Evolutionary conservation across 768 basidiomycete species (phyloP).

Genomic region (Serendipita sp.): DNA sequence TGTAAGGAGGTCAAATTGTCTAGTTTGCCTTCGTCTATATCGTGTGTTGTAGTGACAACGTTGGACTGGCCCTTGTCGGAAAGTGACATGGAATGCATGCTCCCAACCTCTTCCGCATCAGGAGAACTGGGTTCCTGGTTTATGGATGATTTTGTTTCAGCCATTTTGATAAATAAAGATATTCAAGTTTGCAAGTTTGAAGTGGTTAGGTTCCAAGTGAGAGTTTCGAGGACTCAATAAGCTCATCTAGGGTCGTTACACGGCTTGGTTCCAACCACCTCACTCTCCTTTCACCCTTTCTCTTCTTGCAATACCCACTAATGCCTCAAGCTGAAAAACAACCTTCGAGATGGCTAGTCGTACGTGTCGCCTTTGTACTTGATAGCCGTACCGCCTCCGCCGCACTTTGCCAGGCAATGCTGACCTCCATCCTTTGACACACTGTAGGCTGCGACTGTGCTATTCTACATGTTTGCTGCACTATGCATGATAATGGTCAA

Average conservation of each 20-base stretch:
- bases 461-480: conserved; percentile 24
- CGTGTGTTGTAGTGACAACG: too few relatives aligned
- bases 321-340: conserved; percentile 1
- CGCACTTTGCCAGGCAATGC: background rate
- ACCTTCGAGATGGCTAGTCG: conserved; percentile 1
- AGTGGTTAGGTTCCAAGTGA: background rate
- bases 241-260: background rate
- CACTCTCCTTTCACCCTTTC: conserved; percentile 4
- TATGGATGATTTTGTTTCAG: background rate
- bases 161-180: background rate
- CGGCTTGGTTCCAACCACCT: background rate
- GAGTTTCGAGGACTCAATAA: background rate
- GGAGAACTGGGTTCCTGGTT: background rate
- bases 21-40: background rate
- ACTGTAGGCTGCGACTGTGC: conserved; percentile 1
- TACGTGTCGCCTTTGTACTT: background rate
- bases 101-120: background rate
- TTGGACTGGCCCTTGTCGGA: background rate
- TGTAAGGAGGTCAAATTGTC: background rate
- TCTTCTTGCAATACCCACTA: background rate
- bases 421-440: background rate
- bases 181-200: background rate
- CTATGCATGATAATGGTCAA: conserved; percentile 23
- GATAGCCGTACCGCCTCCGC: background rate
- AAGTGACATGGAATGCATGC: conserved; percentile 2